A percentile compares a stretch with the other conserved stretches of the same genome.
These are phyloP conservation scores for Phytophthora citrophthora DNA, from an alignment of 352 stramenopile species.

Conservation along the genomic window DNA sequence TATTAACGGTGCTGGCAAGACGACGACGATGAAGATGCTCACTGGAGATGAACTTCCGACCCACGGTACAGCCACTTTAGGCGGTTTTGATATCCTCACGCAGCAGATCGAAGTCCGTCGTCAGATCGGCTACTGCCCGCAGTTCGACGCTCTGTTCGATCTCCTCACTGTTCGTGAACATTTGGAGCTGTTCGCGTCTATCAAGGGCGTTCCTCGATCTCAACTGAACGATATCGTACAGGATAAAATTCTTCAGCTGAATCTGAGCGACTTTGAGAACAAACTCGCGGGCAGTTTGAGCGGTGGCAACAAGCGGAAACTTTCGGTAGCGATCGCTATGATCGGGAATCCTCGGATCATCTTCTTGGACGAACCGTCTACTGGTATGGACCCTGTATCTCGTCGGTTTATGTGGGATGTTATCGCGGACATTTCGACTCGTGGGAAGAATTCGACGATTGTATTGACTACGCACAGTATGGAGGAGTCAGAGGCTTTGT, in stretches of 20 bases:
- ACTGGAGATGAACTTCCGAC: slow-evolving; percentile 84
- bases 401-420: slow-evolving; percentile 95
- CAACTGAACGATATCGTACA: slow-evolving; percentile 65
- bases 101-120: slow-evolving; percentile 76
- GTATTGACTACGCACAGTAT: slow-evolving; percentile 97
- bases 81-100: slow-evolving; percentile 77
- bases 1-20: slow-evolving; percentile 96
- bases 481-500: slow-evolving; percentile 95
- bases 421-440: slow-evolving; percentile 78
- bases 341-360: slow-evolving; percentile 93
- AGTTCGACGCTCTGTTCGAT: slow-evolving; percentile 90
- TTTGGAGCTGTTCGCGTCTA: slow-evolving; percentile 84
- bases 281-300: slow-evolving; percentile 83
- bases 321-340: slow-evolving; percentile 95
- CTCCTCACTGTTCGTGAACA: slow-evolving; percentile 87
- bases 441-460: slow-evolving; percentile 75
- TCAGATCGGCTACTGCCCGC: slow-evolving; percentile 93
- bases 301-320: slow-evolving; percentile 95
- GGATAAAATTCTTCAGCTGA: slow-evolving; percentile 87
- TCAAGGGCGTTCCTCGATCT: slow-evolving; percentile 76
- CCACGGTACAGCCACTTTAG: slow-evolving; percentile 54
- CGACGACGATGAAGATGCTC: slow-evolving; percentile 96
- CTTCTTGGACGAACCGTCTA: slow-evolving; percentile 92
- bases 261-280: slow-evolving; percentile 46
- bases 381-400: slow-evolving; percentile 95